A percentile compares a stretch with the other conserved stretches of the same genome.
Conservation (phyloP, 202 grass and related monocot genomes). For the Carex arenaria region DNA sequence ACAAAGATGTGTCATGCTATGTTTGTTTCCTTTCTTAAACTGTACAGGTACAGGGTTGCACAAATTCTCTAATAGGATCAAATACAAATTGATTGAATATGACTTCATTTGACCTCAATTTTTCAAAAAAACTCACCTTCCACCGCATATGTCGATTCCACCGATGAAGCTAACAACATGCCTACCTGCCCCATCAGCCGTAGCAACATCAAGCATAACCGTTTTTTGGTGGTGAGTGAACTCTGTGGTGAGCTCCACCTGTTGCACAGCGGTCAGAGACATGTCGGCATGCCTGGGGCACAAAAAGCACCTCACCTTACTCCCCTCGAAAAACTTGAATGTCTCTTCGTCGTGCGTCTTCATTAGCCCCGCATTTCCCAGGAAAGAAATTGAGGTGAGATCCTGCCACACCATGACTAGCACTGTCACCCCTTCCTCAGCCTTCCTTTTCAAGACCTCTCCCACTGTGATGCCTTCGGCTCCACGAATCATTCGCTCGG, state of each 20-base stretch:
- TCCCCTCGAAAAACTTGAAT: slow-evolving; percentile 50
- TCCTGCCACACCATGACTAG: slow-evolving; percentile 95
- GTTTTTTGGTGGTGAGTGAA: slow-evolving; percentile 97
- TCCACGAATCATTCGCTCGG: slow-evolving; percentile 38
- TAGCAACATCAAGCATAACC: slow-evolving; percentile 48
- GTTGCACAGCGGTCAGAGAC: slow-evolving; percentile 53
- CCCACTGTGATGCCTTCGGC: slow-evolving; percentile 55
- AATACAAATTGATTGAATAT: neutral
- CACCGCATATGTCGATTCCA: slow-evolving; percentile 50
- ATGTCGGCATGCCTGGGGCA: slow-evolving; percentile 54
- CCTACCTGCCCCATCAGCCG: neutral
- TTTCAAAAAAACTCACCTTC: slow-evolving; percentile 21
- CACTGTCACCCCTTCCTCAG: slow-evolving; percentile 67
- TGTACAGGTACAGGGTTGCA: neutral
- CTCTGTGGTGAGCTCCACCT: slow-evolving; percentile 39
- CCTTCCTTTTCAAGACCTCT: slow-evolving; percentile 70
- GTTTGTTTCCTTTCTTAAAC: neutral
- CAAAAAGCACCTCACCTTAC: slow-evolving; percentile 67
- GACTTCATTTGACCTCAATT: neutral
- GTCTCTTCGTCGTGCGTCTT: slow-evolving; percentile 81
- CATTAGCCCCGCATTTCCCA: slow-evolving; percentile 69
- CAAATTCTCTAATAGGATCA: neutral
- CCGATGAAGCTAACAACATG: slow-evolving; percentile 73
- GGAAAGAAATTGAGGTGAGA: slow-evolving; percentile 58
- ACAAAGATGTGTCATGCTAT: neutral